These are phyloP conservation scores for Mycena vitilis DNA, from an alignment of 768 basidiomycete species.

Conservation along the genomic window DNA sequence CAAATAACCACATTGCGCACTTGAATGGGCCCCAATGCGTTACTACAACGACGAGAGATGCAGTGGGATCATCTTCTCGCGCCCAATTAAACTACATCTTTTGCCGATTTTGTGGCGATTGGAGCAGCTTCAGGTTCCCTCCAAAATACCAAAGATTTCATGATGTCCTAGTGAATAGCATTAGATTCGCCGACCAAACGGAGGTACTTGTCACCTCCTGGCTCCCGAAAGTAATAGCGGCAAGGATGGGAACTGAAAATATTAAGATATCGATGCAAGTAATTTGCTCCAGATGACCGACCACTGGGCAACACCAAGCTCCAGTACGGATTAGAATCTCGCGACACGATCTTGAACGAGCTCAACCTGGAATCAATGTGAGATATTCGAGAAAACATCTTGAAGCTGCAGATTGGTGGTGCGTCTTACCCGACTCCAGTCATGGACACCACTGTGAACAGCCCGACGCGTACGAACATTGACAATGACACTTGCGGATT, in stretches of 20 bases:
- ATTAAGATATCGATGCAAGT: too few species aligned
- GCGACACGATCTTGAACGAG: too few species aligned
- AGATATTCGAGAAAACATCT: too few species aligned
- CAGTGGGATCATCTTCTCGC: too few species aligned
- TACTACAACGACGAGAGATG: too few species aligned
- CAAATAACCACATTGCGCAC: too few species aligned
- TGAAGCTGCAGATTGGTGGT: background rate
- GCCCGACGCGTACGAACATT: conserved; percentile 22
- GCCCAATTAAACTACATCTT: too few species aligned
- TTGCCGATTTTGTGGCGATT: background rate
- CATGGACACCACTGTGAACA: conserved; percentile 21
- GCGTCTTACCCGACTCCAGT: conserved; percentile 13
- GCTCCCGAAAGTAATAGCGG: conserved; percentile 23
- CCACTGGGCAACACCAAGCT: background rate
- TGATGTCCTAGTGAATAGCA: background rate
- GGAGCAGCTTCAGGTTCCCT: conserved; percentile 4
- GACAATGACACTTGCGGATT: conserved; percentile 11
- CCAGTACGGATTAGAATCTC: conserved; percentile 8
- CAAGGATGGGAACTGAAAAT: conserved; percentile 16
- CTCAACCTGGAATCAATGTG: too few species aligned
- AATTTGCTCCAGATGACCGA: too few species aligned
- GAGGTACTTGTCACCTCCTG: conserved; percentile 11
- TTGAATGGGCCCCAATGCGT: too few species aligned
- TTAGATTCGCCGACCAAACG: background rate
- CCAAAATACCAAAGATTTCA: conserved; percentile 10